Conservation (phyloP, 441 rosid species). For the Adansonia rubrostipa region DNA sequence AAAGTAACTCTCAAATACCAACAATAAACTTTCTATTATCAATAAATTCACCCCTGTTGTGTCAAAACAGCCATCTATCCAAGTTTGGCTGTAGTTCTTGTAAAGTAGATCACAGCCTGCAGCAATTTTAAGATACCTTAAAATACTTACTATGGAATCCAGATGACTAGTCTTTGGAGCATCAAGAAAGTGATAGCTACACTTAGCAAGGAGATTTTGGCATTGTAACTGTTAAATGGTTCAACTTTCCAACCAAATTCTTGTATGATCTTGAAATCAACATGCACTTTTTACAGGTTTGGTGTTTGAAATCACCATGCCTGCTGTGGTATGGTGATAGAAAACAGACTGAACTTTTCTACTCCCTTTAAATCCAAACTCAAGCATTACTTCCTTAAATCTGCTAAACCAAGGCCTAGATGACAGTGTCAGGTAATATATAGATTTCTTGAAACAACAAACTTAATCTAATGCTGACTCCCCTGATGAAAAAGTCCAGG, state of each 20-base stretch:
- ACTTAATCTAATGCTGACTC: not conserved
- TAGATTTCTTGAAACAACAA: not conserved
- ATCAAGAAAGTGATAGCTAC: not conserved
- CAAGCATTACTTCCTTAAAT: not conserved
- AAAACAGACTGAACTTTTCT: not conserved
- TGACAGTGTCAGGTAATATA: not conserved
- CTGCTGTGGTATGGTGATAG: not conserved
- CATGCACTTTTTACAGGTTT: not conserved
- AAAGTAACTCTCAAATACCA: not conserved
- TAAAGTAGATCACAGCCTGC: not conserved
- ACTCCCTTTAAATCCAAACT: not conserved
- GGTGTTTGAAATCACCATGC: not conserved
- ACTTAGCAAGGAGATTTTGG: not conserved
- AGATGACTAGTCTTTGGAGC: not conserved
- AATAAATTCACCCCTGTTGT: not conserved
- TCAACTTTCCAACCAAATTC: not conserved
- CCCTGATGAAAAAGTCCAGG: not conserved
- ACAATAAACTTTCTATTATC: not conserved
- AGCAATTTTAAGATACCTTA: not conserved
- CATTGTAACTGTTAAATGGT: not conserved
- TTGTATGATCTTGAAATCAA: not conserved
- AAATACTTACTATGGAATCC: not conserved
- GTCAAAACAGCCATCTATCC: not conserved
- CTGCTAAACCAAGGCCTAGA: conserved; percentile 1
- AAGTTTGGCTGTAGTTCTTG: not conserved